Evolutionary conservation across 1,284 basidiomycete genomes (phyloP).

Genomic region (Cerioporus squamosus): DNA sequence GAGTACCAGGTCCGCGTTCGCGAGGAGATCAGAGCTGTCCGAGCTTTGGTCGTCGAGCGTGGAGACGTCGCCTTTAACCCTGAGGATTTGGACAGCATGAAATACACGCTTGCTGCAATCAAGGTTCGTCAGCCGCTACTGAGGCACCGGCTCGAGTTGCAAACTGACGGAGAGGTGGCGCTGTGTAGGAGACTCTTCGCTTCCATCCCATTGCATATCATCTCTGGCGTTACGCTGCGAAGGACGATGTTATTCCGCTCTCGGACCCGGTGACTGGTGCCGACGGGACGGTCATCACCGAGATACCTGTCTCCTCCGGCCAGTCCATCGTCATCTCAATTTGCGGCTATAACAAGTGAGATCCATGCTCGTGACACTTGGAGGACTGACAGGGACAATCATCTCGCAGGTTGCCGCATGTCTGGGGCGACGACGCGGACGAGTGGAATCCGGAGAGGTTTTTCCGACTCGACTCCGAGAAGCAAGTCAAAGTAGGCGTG

Average conservation of each 20-base stretch:
- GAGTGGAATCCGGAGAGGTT: slow-evolving; percentile 8
- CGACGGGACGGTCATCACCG: slow-evolving; percentile 34
- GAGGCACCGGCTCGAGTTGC: background rate
- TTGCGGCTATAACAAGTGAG: slow-evolving; percentile 38
- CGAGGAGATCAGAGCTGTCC: slow-evolving; percentile 31
- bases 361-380: background rate
- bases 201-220: slow-evolving; percentile 39
- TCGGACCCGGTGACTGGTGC: slow-evolving; percentile 35
- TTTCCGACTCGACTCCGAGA: background rate
- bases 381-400: background rate
- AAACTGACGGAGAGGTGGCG: background rate
- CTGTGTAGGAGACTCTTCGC: slow-evolving; percentile 41
- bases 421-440: slow-evolving; percentile 54
- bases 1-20: slow-evolving; percentile 33
- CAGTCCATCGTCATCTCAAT: slow-evolving; percentile 36
- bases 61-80: slow-evolving; percentile 30
- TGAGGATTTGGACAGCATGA: slow-evolving; percentile 37
- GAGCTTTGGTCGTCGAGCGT: slow-evolving; percentile 25
- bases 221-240: slow-evolving; percentile 26
- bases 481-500: slow-evolving; percentile 47
- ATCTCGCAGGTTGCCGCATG: slow-evolving; percentile 29
- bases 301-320: slow-evolving; percentile 42
- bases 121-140: slow-evolving; percentile 15
- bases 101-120: slow-evolving; percentile 10
- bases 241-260: background rate